Conservation (phyloP, 371 early-diverging fungal genomes). For the Dinochytrium kinnereticum region DNA sequence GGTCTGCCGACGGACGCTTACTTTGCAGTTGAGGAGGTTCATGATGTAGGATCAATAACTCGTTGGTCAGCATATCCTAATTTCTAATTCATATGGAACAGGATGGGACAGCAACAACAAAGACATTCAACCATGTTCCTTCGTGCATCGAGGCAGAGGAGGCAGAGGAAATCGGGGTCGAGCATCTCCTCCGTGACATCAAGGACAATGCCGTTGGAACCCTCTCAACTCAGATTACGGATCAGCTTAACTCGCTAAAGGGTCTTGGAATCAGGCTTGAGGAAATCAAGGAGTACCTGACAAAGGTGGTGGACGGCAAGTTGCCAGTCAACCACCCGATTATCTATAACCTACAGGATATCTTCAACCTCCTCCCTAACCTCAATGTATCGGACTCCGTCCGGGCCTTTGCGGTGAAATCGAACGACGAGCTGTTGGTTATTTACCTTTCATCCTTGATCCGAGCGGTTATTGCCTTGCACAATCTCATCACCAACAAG, state of each 20-base stretch:
- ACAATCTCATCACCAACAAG: conserved; percentile 89
- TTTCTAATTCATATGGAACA: too few species aligned
- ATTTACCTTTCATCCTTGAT: conserved; percentile 90
- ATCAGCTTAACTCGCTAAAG: conserved; percentile 87
- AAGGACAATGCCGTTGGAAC: conserved; percentile 96
- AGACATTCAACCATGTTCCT: conserved; percentile 95
- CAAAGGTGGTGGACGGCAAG: conserved; percentile 82
- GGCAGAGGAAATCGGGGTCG: conserved; percentile 99
- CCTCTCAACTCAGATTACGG: conserved; percentile 83
- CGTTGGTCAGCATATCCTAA: too few species aligned
- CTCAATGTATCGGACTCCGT: conserved; percentile 74
- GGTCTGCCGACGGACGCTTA: conserved; percentile 97
- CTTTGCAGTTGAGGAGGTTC: conserved; percentile 90
- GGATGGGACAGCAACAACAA: conserved; percentile 94
- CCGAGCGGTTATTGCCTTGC: conserved; percentile 93
- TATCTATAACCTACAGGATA: conserved; percentile 94
- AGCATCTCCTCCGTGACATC: conserved; percentile 98
- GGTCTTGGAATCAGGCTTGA: conserved; percentile 83
- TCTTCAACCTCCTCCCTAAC: conserved; percentile 94
- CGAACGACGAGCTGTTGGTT: conserved; percentile 94
- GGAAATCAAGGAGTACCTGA: conserved; percentile 85
- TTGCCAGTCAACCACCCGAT: conserved; percentile 95
- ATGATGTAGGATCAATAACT: conserved; percentile 77
- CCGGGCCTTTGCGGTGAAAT: conserved; percentile 84
- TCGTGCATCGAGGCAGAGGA: conserved; percentile 98